phyloP scores from a whole-genome alignment of 495 filamentous ascomycete species.

The Penicillium dipodomyicola region DNA sequence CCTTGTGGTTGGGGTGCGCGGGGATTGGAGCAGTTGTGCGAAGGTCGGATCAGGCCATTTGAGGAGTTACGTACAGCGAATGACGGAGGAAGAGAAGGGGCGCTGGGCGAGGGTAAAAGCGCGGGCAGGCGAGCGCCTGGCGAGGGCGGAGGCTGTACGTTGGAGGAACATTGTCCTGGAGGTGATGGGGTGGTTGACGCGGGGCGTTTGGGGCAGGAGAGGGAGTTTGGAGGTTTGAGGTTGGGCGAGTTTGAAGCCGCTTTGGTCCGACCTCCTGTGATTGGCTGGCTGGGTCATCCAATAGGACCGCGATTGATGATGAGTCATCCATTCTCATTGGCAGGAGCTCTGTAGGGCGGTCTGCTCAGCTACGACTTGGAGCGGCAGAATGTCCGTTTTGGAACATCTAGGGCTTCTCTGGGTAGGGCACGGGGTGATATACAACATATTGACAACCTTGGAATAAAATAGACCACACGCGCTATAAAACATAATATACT shows the following conservation, averaged over 20 bases:
- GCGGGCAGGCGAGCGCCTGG: constrained; percentile 64
- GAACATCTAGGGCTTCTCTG: constrained; percentile 36
- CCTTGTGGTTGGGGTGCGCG: constrained; percentile 23
- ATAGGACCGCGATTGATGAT: constrained; percentile 22
- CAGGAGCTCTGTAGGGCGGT: constrained; percentile 25
- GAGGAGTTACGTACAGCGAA: constrained; percentile 46
- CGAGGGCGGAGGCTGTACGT: constrained; percentile 70
- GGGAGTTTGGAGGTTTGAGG: constrained; percentile 44
- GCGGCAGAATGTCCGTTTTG: constrained; percentile 21
- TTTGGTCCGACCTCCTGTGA: constrained; percentile 39
- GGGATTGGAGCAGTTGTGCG: constrained; percentile 22
- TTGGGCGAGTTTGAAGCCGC: constrained; percentile 47
- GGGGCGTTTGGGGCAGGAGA: constrained; percentile 28
- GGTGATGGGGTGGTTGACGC: constrained; percentile 24
- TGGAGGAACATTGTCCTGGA: constrained; percentile 73
- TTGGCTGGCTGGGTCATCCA: constrained; percentile 18
- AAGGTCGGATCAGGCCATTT: constrained; percentile 28
- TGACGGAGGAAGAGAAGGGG: constrained; percentile 49
- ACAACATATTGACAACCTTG: not conserved
- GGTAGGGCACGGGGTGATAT: not conserved
- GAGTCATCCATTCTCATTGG: constrained; percentile 43
- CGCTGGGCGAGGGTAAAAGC: constrained; percentile 48
- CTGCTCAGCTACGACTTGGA: constrained; percentile 10
- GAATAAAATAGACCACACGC: not conserved
- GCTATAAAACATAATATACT: not conserved